Evolutionary conservation across 371 early-diverging fungal genomes (phyloP).

Genomic region (Entomophthora muscae): DNA sequence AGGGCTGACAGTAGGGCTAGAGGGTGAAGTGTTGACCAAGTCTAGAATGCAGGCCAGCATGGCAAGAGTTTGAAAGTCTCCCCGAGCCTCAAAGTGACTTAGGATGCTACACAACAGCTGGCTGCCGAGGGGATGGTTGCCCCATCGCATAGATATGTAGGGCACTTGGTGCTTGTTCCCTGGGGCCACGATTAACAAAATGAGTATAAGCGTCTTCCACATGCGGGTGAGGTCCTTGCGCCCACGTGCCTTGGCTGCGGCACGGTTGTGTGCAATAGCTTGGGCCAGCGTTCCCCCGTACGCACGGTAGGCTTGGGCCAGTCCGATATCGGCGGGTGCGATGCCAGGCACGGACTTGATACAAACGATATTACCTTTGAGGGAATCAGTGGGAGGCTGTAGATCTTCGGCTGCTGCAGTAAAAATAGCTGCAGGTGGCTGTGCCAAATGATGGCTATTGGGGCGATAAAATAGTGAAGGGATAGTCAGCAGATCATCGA

Average conservation of each 20-base stretch:
- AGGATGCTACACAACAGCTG: conserved; percentile 41
- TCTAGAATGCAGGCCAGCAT: conserved; percentile 59
- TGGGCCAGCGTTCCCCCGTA: not conserved
- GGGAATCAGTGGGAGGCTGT: not conserved
- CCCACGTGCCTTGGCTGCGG: conserved; percentile 13
- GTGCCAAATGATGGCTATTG: not conserved
- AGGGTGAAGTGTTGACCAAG: conserved; percentile 12
- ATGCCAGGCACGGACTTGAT: not conserved
- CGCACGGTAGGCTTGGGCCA: not conserved
- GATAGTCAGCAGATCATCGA: conserved; percentile 8
- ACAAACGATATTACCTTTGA: not conserved
- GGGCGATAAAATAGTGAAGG: conserved; percentile 8
- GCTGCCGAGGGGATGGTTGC: conserved; percentile 49
- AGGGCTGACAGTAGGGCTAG: conserved; percentile 10
- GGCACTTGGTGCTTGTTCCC: not conserved
- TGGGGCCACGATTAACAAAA: not conserved
- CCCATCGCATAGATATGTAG: conserved; percentile 24
- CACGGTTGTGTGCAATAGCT: not conserved
- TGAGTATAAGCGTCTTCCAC: conserved; percentile 7
- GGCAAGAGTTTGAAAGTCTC: conserved; percentile 73
- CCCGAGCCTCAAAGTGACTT: conserved; percentile 34
- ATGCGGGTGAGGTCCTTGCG: conserved; percentile 17
- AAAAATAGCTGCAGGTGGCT: not conserved
- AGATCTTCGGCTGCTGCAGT: not conserved
- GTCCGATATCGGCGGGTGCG: not conserved